phyloP scores from a whole-genome alignment of 768 basidiomycete species.

The Pisolithus tinctorius region DNA sequence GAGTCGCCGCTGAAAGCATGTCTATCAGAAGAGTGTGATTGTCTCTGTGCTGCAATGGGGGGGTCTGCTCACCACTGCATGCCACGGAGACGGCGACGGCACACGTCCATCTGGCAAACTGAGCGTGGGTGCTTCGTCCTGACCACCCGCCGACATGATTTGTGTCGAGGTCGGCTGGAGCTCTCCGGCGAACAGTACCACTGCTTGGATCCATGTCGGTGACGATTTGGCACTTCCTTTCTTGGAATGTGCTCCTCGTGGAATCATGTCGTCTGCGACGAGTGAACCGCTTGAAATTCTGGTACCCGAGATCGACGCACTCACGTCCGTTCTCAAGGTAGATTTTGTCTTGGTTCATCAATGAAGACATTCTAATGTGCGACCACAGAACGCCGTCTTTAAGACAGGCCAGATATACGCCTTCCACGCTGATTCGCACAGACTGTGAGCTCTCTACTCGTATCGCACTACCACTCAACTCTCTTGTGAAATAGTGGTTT shows the following conservation, averaged over 20 bases:
- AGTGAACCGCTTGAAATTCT: constrained; percentile 40
- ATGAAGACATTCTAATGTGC: constrained; percentile 1
- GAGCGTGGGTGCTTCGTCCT: constrained; percentile 11
- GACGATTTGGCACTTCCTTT: constrained; percentile 16
- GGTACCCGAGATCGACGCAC: constrained; percentile 57
- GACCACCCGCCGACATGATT: constrained; percentile 18
- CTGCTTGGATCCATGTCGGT: too few species aligned
- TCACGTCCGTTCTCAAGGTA: constrained; percentile 55
- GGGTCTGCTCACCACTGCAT: constrained; percentile 10
- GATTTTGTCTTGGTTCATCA: constrained; percentile 3
- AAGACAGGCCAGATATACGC: constrained; percentile 67
- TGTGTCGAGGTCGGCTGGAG: not conserved
- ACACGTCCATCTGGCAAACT: constrained; percentile 9
- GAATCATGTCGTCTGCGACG: constrained; percentile 52
- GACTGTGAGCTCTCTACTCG: constrained; percentile 43
- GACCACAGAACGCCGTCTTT: constrained; percentile 49
- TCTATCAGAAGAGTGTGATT: constrained; percentile 8
- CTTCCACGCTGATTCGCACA: constrained; percentile 59
- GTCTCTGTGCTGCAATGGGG: not conserved
- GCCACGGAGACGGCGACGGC: constrained; percentile 5
- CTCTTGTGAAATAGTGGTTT: constrained; percentile 39
- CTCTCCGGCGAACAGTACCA: not conserved
- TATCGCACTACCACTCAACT: not conserved
- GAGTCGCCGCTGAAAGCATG: constrained; percentile 50
- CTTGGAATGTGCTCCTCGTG: constrained; percentile 12